A percentile compares a stretch with the other conserved stretches of the same genome.
These are phyloP conservation scores for Vaucheria bursata DNA, from an alignment of 352 stramenopile species.

Conservation along the genomic window DNA sequence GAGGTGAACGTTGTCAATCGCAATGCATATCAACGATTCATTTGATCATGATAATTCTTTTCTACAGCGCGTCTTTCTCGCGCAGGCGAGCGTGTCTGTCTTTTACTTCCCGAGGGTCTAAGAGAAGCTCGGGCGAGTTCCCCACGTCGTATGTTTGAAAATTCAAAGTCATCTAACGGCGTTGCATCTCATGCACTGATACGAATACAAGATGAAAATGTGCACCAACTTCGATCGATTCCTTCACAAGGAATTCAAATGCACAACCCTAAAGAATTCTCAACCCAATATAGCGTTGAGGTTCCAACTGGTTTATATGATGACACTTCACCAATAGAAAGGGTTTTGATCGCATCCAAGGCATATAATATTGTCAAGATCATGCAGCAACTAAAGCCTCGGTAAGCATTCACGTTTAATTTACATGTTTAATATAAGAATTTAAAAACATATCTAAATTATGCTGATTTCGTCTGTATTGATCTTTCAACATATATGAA, in stretches of 20 bases:
- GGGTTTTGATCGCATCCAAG: slow-evolving; percentile 1
- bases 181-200: neutral
- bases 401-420: neutral
- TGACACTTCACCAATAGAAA: neutral
- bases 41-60: neutral
- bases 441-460: neutral
- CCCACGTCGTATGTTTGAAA: too few species aligned
- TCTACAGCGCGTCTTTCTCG: neutral
- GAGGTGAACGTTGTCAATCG: neutral
- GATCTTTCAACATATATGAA: neutral
- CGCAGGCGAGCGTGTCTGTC: neutral
- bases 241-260: neutral
- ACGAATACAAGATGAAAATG: neutral
- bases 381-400: neutral
- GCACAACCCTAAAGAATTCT: neutral
- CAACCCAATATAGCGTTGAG: slow-evolving; percentile 8
- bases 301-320: neutral
- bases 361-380: neutral
- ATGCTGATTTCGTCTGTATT: neutral
- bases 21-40: neutral
- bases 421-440: neutral
- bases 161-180: too few species aligned
- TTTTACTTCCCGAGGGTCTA: neutral
- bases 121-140: neutral
- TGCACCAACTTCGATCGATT: neutral